A percentile compares a stretch with the other conserved stretches of the same genome.
Conservation (phyloP, 306 rosid genomes). For the Macrotyloma uniflorum region DNA sequence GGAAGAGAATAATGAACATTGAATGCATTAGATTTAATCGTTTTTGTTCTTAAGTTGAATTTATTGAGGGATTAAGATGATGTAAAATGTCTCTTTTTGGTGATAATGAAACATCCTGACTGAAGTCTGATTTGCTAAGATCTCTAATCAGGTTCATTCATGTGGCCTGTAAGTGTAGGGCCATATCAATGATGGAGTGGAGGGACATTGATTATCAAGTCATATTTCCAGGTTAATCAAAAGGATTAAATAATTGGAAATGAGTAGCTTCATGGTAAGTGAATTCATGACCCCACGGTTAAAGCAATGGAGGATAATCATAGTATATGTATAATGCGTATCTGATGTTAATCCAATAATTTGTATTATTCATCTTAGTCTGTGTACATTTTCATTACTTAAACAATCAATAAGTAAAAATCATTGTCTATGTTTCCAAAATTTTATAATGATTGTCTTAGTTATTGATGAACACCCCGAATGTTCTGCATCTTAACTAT, state of each 20-base stretch:
- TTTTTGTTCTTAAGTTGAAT: conserved; percentile 12
- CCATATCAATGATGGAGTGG: conserved; percentile 35
- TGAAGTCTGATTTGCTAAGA: conserved; percentile 32
- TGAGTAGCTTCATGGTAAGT: conserved; percentile 41
- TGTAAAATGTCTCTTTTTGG: conserved; percentile 33
- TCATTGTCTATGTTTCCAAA: conserved; percentile 28
- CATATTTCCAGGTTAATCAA: conserved; percentile 36
- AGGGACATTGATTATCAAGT: conserved; percentile 27
- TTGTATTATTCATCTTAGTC: background rate
- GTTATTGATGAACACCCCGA: conserved; percentile 37
- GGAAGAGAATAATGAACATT: conserved; percentile 49
- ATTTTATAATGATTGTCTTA: conserved; percentile 8
- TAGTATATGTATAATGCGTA: conserved; percentile 4
- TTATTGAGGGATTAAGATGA: conserved; percentile 33
- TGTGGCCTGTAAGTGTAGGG: conserved; percentile 38
- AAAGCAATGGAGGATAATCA: conserved; percentile 29
- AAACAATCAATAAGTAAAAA: background rate
- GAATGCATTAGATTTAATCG: conserved; percentile 37
- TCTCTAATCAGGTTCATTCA: conserved; percentile 22
- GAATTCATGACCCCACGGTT: conserved; percentile 42
- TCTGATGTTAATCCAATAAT: conserved; percentile 17
- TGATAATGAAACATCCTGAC: conserved; percentile 30
- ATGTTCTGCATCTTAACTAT: conserved; percentile 14
- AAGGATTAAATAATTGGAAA: conserved; percentile 38
- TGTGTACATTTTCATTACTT: too few species aligned